Conservation (phyloP, 225 moss, liverwort and hornwort genomes). For the Pseudisothecium myosuroides region DNA sequence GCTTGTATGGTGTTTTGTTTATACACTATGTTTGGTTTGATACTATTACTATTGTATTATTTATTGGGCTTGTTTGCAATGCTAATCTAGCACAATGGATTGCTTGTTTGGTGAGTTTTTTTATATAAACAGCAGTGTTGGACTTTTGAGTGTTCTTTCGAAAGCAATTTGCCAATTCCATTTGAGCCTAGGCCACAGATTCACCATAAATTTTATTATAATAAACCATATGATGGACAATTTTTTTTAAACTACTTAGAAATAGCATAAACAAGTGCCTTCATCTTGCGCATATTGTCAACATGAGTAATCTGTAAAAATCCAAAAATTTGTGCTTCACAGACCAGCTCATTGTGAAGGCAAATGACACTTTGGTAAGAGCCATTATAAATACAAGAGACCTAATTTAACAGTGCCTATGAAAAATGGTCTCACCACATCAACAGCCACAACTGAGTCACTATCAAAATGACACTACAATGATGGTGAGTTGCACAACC, state of each 20-base stretch:
- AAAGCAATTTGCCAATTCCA: background rate
- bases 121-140: fast-evolving
- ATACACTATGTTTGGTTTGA: background rate
- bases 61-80: background rate
- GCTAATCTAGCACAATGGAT: background rate
- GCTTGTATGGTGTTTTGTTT: background rate
- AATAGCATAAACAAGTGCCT: background rate
- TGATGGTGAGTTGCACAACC: background rate
- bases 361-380: background rate
- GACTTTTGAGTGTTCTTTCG: background rate
- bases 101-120: background rate
- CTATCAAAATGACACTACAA: background rate
- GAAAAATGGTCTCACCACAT: background rate
- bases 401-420: background rate
- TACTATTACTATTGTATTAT: too few relatives aligned
- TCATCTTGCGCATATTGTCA: too few relatives aligned
- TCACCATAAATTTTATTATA: too few relatives aligned
- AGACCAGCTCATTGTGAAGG: background rate
- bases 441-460: background rate
- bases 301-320: background rate
- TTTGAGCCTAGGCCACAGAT: fast-evolving
- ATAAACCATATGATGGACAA: background rate
- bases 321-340: background rate
- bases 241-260: background rate
- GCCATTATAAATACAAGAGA: background rate